Conservation (phyloP, 345 rosid species). For the Rhodamnia argentea region DNA sequence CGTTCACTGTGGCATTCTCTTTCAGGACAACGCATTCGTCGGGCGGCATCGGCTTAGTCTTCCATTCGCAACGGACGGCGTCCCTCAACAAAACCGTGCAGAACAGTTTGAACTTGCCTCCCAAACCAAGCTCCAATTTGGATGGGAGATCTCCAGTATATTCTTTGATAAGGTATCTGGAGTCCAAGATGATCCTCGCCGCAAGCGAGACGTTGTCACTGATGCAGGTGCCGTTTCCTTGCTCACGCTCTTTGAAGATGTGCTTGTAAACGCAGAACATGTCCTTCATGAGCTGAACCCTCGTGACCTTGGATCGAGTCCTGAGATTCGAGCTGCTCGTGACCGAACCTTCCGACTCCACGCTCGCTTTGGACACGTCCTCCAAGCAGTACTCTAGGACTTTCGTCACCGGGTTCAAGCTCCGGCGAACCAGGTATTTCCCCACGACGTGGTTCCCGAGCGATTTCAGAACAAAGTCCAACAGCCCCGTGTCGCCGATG, state of each 20-base stretch:
- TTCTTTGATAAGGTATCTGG: slow-evolving; percentile 64
- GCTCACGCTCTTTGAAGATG: slow-evolving; percentile 45
- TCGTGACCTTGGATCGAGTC: slow-evolving; percentile 38
- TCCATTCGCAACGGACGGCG: background rate
- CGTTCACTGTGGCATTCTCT: slow-evolving; percentile 51
- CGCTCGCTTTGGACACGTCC: slow-evolving; percentile 32
- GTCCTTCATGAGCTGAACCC: slow-evolving; percentile 63
- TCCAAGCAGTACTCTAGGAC: slow-evolving; percentile 82
- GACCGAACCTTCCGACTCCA: background rate
- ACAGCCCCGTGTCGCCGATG: slow-evolving; percentile 87
- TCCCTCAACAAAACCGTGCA: slow-evolving; percentile 41
- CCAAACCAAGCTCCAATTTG: slow-evolving; percentile 16
- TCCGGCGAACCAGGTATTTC: slow-evolving; percentile 72
- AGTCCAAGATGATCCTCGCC: slow-evolving; percentile 58
- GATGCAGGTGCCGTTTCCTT: slow-evolving; percentile 16
- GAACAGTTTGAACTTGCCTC: slow-evolving; percentile 35
- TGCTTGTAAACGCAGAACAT: slow-evolving; percentile 37
- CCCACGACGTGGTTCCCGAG: slow-evolving; percentile 89
- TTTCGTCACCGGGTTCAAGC: slow-evolving; percentile 87
- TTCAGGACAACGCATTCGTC: slow-evolving; percentile 52
- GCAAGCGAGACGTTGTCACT: slow-evolving; percentile 42
- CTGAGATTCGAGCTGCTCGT: slow-evolving; percentile 27
- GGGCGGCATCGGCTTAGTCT: slow-evolving; percentile 19
- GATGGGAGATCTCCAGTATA: slow-evolving; percentile 16
- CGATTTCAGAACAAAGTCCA: slow-evolving; percentile 82